These are phyloP conservation scores for Exophiala sp. DNA, from an alignment of 2,329 filamentous ascomycete species.

Conservation along the genomic window DNA sequence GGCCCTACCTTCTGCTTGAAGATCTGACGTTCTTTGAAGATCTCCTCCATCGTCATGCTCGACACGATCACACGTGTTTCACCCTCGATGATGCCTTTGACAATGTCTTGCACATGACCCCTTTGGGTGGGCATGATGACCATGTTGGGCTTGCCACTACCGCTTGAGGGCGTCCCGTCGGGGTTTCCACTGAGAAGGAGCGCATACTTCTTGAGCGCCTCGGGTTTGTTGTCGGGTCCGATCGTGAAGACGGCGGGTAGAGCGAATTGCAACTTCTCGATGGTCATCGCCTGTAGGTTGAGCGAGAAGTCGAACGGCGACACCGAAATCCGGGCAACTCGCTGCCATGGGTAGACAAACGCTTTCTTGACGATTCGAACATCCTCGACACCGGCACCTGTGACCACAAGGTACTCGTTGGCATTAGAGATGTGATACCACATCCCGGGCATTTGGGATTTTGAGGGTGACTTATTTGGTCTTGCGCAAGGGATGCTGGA, in stretches of 20 bases:
- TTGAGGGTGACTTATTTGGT: neutral
- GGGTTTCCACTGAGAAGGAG: conserved; percentile 68
- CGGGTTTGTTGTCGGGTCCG: conserved; percentile 68
- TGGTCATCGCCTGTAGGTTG: conserved; percentile 81
- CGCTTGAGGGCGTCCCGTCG: conserved; percentile 40
- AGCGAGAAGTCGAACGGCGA: conserved; percentile 71
- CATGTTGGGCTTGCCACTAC: conserved; percentile 34
- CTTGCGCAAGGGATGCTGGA: neutral
- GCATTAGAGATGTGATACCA: conserved; percentile 68
- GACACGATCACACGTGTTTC: conserved; percentile 80
- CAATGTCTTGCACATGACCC: conserved; percentile 76
- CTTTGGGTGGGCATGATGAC: conserved; percentile 44
- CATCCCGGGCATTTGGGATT: conserved; percentile 11
- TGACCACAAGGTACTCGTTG: conserved; percentile 83
- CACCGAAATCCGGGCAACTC: conserved; percentile 43
- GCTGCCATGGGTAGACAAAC: conserved; percentile 69
- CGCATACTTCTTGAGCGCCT: conserved; percentile 75
- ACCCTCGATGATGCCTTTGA: conserved; percentile 87
- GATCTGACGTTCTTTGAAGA: conserved; percentile 72
- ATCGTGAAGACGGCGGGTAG: conserved; percentile 84
- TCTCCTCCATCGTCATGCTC: conserved; percentile 90
- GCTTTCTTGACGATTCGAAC: conserved; percentile 76
- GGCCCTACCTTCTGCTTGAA: conserved; percentile 66
- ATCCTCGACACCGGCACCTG: conserved; percentile 70
- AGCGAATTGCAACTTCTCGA: conserved; percentile 79